Evolutionary conservation across 495 filamentous ascomycete species (phyloP).

Genomic region (Trichoderma parareesei): DNA sequence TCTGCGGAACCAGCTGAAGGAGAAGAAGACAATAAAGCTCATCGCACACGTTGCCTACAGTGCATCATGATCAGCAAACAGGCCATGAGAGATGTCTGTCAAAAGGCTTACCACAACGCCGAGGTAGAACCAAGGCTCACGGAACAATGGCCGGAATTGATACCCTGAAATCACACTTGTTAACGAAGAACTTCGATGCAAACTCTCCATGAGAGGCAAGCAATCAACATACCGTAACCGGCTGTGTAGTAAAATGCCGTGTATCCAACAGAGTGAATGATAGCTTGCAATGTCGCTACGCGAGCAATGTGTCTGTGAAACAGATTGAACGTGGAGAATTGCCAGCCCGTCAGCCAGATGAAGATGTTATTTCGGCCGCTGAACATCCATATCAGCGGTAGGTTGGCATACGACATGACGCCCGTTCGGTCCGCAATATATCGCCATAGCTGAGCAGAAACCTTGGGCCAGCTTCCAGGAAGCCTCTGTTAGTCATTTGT

Average conservation of each 20-base stretch:
- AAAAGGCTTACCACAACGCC: conserved; percentile 5
- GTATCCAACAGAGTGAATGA: conserved; percentile 28
- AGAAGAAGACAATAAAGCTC: conserved; percentile 16
- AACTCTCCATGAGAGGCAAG: not conserved
- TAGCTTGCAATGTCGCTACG: conserved; percentile 26
- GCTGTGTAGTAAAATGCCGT: conserved; percentile 15
- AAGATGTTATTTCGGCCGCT: conserved; percentile 36
- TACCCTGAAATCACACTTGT: not conserved
- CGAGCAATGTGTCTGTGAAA: conserved; percentile 36
- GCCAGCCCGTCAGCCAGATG: conserved; percentile 35
- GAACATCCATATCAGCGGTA: conserved; percentile 33
- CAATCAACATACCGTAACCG: not conserved
- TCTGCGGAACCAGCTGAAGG: conserved; percentile 21
- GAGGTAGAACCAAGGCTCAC: conserved; percentile 13
- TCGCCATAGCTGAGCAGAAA: conserved; percentile 13
- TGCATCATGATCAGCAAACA: not conserved
- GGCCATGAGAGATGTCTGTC: not conserved
- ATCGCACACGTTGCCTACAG: conserved; percentile 29
- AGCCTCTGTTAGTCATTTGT: not conserved
- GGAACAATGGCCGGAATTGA: conserved; percentile 12
- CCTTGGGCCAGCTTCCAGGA: conserved; percentile 4
- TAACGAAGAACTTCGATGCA: not conserved
- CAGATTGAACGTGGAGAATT: conserved; percentile 31
- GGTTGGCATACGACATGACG: conserved; percentile 21
- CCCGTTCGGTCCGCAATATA: conserved; percentile 35